phyloP scores from a whole-genome alignment of 129 eudicot species.

The Flaveria brownii region DNA sequence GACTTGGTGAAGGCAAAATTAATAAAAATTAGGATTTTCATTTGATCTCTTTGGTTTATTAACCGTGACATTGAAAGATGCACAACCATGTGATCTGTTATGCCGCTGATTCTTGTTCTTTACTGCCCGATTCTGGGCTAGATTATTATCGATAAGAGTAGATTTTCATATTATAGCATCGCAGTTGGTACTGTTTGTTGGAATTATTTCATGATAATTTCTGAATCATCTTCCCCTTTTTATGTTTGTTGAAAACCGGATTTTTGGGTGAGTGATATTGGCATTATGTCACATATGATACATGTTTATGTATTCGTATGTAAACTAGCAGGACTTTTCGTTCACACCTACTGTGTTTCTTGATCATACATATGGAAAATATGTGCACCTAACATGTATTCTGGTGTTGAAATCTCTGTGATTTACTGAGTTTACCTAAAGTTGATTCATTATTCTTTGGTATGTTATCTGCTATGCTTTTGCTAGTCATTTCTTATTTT shows the following conservation, averaged over 20 bases:
- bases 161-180: not conserved
- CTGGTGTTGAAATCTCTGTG: slow-evolving; percentile 15
- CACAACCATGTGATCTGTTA: not conserved
- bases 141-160: not conserved
- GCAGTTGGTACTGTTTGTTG: not conserved
- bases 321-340: not conserved
- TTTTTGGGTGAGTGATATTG: slow-evolving; percentile 19
- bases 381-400: slow-evolving; percentile 23
- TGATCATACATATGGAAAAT: slow-evolving; percentile 15
- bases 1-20: slow-evolving; percentile 16
- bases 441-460: not conserved
- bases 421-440: slow-evolving; percentile 1
- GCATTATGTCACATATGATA: not conserved
- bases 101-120: slow-evolving; percentile 1
- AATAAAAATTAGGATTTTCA: not conserved
- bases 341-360: slow-evolving; percentile 26
- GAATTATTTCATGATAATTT: slow-evolving; percentile 12
- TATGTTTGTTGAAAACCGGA: not conserved
- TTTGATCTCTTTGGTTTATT: not conserved
- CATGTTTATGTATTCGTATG: slow-evolving; percentile 12
- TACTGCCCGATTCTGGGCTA: not conserved
- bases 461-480: not conserved
- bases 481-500: not conserved
- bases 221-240: not conserved
- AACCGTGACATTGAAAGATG: not conserved